These are phyloP conservation scores for Cercospora canescens DNA, from an alignment of 2,329 filamentous ascomycete species.

Conservation along the genomic window DNA sequence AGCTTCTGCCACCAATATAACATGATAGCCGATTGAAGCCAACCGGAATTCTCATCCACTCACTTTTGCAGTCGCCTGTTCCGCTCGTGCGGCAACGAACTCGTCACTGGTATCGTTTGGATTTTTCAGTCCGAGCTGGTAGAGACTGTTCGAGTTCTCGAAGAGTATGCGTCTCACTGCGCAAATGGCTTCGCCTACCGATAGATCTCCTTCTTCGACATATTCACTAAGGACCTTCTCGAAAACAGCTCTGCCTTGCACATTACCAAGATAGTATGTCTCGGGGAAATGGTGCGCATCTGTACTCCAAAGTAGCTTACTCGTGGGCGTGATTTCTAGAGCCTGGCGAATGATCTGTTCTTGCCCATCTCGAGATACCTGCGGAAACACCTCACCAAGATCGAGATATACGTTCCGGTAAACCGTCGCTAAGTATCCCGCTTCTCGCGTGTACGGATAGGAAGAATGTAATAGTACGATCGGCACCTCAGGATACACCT, in stretches of 20 bases:
- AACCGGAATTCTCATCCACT: background rate
- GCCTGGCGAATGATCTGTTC: constrained; percentile 69
- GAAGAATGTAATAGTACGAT: constrained; percentile 78
- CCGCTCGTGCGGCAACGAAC: background rate
- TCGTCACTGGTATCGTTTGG: constrained; percentile 27
- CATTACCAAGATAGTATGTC: constrained; percentile 71
- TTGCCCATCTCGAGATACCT: constrained; percentile 74
- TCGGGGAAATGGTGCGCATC: constrained; percentile 80
- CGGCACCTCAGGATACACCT: constrained; percentile 66
- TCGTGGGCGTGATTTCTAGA: constrained; percentile 71
- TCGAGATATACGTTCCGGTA: constrained; percentile 82
- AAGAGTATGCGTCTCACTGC: constrained; percentile 71
- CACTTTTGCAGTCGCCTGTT: background rate
- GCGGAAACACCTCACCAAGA: constrained; percentile 79
- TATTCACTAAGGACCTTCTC: constrained; percentile 68
- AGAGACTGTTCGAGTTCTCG: constrained; percentile 74
- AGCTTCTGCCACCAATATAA: background rate
- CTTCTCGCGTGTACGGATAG: constrained; percentile 78
- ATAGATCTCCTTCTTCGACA: constrained; percentile 63
- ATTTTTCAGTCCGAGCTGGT: constrained; percentile 52
- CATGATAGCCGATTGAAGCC: background rate
- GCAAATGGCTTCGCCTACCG: constrained; percentile 60
- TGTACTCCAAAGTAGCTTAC: constrained; percentile 77
- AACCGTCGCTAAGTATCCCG: constrained; percentile 73
- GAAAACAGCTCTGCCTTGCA: constrained; percentile 70